A percentile compares a stretch with the other conserved stretches of the same genome.
Evolutionary conservation across 768 basidiomycete genomes (phyloP).

Genomic region (Pulveroboletus ravenelii): DNA sequence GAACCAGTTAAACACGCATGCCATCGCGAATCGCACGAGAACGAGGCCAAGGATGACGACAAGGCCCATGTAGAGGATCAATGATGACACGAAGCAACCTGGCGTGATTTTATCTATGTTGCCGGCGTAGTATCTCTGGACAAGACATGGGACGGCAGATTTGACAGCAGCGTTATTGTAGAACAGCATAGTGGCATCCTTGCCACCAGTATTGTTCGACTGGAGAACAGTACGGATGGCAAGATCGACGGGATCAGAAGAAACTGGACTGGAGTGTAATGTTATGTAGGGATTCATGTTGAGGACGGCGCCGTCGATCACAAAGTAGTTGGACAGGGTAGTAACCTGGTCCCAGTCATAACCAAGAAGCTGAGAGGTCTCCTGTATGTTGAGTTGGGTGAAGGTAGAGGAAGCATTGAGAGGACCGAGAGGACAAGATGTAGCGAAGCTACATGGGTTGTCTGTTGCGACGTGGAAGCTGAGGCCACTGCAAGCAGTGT

Average conservation of each 20-base stretch:
- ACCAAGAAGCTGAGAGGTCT: slow-evolving; percentile 69
- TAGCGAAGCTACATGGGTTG: slow-evolving; percentile 57
- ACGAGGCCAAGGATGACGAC: slow-evolving; percentile 90
- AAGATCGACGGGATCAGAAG: slow-evolving; percentile 73
- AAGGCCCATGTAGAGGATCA: slow-evolving; percentile 87
- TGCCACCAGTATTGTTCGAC: slow-evolving; percentile 53
- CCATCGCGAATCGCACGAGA: slow-evolving; percentile 91
- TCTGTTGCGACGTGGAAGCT: slow-evolving; percentile 68
- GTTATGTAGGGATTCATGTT: slow-evolving; percentile 86
- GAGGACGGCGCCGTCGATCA: slow-evolving; percentile 90
- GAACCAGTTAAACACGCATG: slow-evolving; percentile 96
- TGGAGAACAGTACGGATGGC: slow-evolving; percentile 70
- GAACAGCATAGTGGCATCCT: slow-evolving; percentile 88
- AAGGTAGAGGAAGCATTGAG: slow-evolving; percentile 56
- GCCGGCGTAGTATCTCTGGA: slow-evolving; percentile 84
- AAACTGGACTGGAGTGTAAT: slow-evolving; percentile 62
- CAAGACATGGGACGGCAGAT: slow-evolving; percentile 73
- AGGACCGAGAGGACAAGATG: slow-evolving; percentile 63
- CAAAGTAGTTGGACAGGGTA: slow-evolving; percentile 66
- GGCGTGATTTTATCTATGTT: slow-evolving; percentile 96
- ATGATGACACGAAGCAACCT: slow-evolving; percentile 86
- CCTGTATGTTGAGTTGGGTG: slow-evolving; percentile 53
- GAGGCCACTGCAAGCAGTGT: slow-evolving; percentile 57
- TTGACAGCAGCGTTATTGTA: slow-evolving; percentile 62
- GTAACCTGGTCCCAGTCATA: slow-evolving; percentile 91